Evolutionary conservation across 2,329 filamentous ascomycete species (phyloP), one percentile per base, ranked within the genome.

Genomic region (Aspergillus japonicus): DNA sequence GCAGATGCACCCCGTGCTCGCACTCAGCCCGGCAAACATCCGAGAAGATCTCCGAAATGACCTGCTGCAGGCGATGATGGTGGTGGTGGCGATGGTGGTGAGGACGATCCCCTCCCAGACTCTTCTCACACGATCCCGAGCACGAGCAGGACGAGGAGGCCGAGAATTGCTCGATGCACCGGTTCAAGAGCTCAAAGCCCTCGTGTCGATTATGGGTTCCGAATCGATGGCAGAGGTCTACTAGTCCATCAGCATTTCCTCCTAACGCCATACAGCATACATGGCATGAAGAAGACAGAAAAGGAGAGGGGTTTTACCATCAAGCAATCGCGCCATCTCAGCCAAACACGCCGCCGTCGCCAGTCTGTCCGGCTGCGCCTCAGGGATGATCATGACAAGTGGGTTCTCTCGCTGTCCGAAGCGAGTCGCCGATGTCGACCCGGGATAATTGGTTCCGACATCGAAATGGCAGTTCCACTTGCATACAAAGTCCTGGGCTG

Each of bases 281-380:
- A 2, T 7, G 26, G 26, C 26, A 26, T 2, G 26, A 26, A 26
- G 26, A 2, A 26, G 2, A 26, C 7, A 26, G 26, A 8, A 26
- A 26, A 8, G 7, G 26, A 26, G 8, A 29, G 26, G 2, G 12
- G 26, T 24, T 24, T 11, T 29, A 55, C 53, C 53, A 26, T 55
- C 53, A 33, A 44, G 47, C 42, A 55, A 23, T 11, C 42, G 29
- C 19, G 42, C 42, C 53, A 55, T 16, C 47, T 55, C 42, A 33
- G 29, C 39, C 53, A 55, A 23, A 21, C 39, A 47, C 4, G 47
- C 53, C 1, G 53, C 42, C 14, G 53, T 47, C n/a, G 53, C 39
- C n/a, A 48, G 8, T 48, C 53, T 47, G 1, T 55, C 53, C n/a
- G 53, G 53, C 42, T 48, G 42, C 12, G 42, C 53, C 42, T 55